Evolutionary conservation across 768 basidiomycete species (phyloP).

Genomic region (Trametes elegans): DNA sequence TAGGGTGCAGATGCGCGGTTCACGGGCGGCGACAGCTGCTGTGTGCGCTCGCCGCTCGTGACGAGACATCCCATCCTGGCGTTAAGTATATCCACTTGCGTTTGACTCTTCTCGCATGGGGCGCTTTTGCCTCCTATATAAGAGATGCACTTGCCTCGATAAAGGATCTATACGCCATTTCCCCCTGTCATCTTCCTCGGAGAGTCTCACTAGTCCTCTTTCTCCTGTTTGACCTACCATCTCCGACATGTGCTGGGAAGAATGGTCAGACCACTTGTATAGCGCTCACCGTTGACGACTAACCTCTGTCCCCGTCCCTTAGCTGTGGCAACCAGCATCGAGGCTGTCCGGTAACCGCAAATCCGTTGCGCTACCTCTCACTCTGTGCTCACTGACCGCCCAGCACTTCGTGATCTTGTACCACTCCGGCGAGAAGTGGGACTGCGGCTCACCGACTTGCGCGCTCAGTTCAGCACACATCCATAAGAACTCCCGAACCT

Average conservation of each 20-base stretch:
- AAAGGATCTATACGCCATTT: constrained; percentile 2
- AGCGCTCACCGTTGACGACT: too few species aligned
- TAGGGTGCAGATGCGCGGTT: constrained; percentile 2
- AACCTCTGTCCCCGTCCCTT: too few species aligned
- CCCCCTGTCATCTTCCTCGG: constrained; percentile 1
- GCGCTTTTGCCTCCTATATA: constrained; percentile 8
- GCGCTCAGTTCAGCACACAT: constrained; percentile 54
- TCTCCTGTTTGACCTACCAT: constrained; percentile 64
- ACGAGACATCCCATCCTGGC: constrained; percentile 4
- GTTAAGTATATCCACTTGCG: constrained; percentile 14
- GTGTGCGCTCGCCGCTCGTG: constrained; percentile 12
- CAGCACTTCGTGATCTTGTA: constrained; percentile 67
- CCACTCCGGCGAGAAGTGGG: constrained; percentile 56
- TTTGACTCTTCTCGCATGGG: not conserved
- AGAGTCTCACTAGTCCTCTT: constrained; percentile 20
- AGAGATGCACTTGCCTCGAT: constrained; percentile 3
- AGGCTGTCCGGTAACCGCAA: constrained; percentile 25
- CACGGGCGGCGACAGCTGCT: not conserved
- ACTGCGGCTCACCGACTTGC: constrained; percentile 54
- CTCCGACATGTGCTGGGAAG: constrained; percentile 29
- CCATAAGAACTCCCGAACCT: constrained; percentile 58
- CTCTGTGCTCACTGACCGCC: not conserved
- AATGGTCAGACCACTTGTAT: constrained; percentile 24
- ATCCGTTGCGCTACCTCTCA: too few species aligned
- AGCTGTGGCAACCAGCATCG: constrained; percentile 29